Evolutionary conservation across 225 moss, liverwort and hornwort genomes (phyloP), one percentile per base, ranked within the genome.

Genomic region (Bryoerythrophyllum caledonicum): DNA sequence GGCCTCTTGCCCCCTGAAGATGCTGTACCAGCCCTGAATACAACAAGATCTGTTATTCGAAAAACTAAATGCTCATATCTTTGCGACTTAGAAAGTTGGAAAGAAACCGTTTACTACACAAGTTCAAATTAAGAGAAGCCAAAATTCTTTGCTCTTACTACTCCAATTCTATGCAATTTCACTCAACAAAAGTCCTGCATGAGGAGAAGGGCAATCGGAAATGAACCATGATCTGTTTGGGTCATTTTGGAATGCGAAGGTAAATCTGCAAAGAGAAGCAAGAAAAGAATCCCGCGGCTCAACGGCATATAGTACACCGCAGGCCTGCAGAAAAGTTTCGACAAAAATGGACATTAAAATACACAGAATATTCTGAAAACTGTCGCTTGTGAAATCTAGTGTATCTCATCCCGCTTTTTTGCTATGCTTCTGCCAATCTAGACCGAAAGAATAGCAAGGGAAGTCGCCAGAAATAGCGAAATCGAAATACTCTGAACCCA

Each of bases 281-380:
- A 99, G 87, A 77, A 99, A 99, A 41, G 95, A 83, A 86, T 99
- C 99, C 46, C 99, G 91, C 60, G 99, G 90, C 71, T 91, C 85
- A 76, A 93, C 85, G 55, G 95, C 93, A 67, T 88, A 86, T 41
- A 99, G 90, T 60, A 99, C 88, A 65, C 99, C 99, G 78, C 99
- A 99, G 3, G 95, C 90, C 88, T 99, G 84, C 78, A 86, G 34
- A 67, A 68, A 72, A 51, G 21, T 23, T 41, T 44, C 77, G 75
- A 7, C 79, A 76, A 37, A 40, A 70, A 32, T 38, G 7, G 3
- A 79, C n/a, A 66, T 79, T 43, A 65, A 58, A 75, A 72, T 44
- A 41, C 44, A 52, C 53, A 55, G 20, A 14, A 40, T 41, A 1
- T 63, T 52, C 70, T 63, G 41, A 67, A 71, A 41, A 64, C 5